Percentiles rank a stretch among this genome's conserved stretches.
phyloP scores from a whole-genome alignment of 129 eudicot genomes.

The Saposhnikovia divaricata region DNA sequence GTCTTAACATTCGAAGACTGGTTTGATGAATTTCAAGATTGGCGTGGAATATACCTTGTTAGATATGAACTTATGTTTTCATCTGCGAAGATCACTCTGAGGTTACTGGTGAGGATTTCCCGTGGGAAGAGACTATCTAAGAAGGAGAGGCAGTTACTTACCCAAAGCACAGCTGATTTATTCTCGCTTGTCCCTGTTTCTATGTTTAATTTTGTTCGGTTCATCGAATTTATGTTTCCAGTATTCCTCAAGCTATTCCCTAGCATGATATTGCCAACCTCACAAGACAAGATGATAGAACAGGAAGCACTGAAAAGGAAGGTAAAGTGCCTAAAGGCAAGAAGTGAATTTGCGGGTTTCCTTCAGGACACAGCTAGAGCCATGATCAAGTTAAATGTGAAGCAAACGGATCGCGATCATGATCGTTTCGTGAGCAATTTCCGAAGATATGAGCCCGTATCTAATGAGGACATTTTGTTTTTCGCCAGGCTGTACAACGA shows the following conservation, averaged over 20 bases:
- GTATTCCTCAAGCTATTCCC: slow-evolving; percentile 91
- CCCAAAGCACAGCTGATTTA: slow-evolving; percentile 92
- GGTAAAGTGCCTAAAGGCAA: slow-evolving; percentile 42
- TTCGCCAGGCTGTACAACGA: slow-evolving; percentile 91
- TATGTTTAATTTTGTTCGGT: slow-evolving; percentile 80
- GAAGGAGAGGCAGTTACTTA: slow-evolving; percentile 92
- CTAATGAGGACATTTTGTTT: slow-evolving; percentile 82
- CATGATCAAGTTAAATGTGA: slow-evolving; percentile 45
- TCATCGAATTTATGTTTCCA: slow-evolving; percentile 93
- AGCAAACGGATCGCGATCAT: slow-evolving; percentile 92
- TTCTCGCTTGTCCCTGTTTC: slow-evolving; percentile 96
- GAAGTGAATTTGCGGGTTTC: slow-evolving; percentile 87
- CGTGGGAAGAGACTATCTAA: slow-evolving; percentile 84
- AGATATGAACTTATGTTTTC: slow-evolving; percentile 81
- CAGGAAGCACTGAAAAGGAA: slow-evolving; percentile 88
- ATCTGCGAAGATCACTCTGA: slow-evolving; percentile 75
- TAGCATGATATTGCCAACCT: slow-evolving; percentile 95
- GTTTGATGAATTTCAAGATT: slow-evolving; percentile 80
- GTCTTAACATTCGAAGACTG: slow-evolving; percentile 44
- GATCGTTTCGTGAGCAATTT: slow-evolving; percentile 80
- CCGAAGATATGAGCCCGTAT: slow-evolving; percentile 54
- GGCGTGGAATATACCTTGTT: slow-evolving; percentile 71
- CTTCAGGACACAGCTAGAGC: slow-evolving; percentile 92
- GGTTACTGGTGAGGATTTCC: slow-evolving; percentile 78
- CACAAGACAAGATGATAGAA: slow-evolving; percentile 98